Evolutionary conservation across 768 basidiomycete genomes (phyloP), one percentile per base, ranked within the genome.

Genomic region (Hericium coralloides): DNA sequence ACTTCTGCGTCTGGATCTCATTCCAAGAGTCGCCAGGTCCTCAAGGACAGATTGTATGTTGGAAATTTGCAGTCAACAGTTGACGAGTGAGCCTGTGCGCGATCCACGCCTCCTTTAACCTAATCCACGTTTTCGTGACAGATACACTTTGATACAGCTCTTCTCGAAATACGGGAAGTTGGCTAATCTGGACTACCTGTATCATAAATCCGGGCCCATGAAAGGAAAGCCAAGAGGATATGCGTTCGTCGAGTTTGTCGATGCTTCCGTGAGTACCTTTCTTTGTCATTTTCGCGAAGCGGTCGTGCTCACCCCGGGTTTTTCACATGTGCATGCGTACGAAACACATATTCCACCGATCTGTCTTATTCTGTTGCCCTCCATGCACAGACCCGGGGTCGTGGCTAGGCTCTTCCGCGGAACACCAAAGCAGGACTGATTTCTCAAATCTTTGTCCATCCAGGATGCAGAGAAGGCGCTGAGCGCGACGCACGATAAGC

Each of bases 211-310:
- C 0, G 97, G 95, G 0, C 78, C 84, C 12, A 71, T 85, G 65
- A 94, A 87, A 67, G 97, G 97, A 17, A 97, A 91, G 68, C 95
- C 97, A 0, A 78, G 95, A 12, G 95, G 97, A 5, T 98, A 95
- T 70, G 95, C 94, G 0, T 99, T 98, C 63, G 72, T 99, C 37
- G 92, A 98, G 72, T 98, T 85, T 65, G 77, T 77, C 31, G 79
- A 79, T 47, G 78, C 84, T 72, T 82, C 84, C 72, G 95, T 98
- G 72, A 76, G 62, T 61, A 20, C 23, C 23, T 51, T 49, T 63
- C 59, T 57, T 64, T 55, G 54, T 50, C 52, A 49, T 31, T 31
- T 56, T 52, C 55, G 50, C 55, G 65, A 58, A 65, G 49, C 57
- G 65, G 65, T 72, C 52, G 52, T 60, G 64, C 79, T 82, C 72